phyloP scores from a whole-genome alignment of 1,284 basidiomycete species.

The Ustilago curta region DNA sequence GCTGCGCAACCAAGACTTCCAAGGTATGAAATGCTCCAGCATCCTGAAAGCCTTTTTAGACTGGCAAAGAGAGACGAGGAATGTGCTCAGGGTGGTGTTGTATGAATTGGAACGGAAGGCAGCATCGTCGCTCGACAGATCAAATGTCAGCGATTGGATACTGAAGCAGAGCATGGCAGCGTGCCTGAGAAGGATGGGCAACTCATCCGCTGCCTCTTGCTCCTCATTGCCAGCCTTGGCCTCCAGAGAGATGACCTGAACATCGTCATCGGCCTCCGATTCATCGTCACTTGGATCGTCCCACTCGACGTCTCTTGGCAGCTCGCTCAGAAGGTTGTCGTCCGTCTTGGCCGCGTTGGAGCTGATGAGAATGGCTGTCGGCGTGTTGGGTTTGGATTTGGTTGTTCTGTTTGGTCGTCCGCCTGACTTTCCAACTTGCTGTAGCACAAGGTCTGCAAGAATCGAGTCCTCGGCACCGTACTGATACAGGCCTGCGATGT shows the following conservation, averaged over 20 bases:
- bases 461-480: conserved; percentile 84
- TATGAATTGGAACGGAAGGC: conserved; percentile 76
- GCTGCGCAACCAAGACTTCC: conserved; percentile 76
- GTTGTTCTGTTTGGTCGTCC: conserved; percentile 52
- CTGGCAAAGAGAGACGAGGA: conserved; percentile 77
- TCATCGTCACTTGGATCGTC: conserved; percentile 45
- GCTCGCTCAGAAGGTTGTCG: conserved; percentile 41
- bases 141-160: conserved; percentile 80
- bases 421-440: conserved; percentile 22
- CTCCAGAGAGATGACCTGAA: conserved; percentile 71
- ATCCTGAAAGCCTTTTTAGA: conserved; percentile 46
- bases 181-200: conserved; percentile 77
- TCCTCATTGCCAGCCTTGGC: conserved; percentile 41
- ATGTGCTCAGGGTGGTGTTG: conserved; percentile 85
- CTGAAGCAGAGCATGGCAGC: conserved; percentile 83
- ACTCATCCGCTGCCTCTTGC: conserved; percentile 58
- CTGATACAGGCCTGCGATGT: conserved; percentile 84
- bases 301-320: conserved; percentile 44
- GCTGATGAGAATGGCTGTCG: conserved; percentile 46
- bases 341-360: conserved; percentile 53
- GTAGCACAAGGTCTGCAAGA: conserved; percentile 70
- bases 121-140: conserved; percentile 19
- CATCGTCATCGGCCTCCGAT: conserved; percentile 69
- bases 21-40: conserved; percentile 78
- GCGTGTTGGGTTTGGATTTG: conserved; percentile 71